These are phyloP conservation scores for Plasmodium malariae DNA, from an alignment of 169 alveolate genomes.

Conservation along the genomic window DNA sequence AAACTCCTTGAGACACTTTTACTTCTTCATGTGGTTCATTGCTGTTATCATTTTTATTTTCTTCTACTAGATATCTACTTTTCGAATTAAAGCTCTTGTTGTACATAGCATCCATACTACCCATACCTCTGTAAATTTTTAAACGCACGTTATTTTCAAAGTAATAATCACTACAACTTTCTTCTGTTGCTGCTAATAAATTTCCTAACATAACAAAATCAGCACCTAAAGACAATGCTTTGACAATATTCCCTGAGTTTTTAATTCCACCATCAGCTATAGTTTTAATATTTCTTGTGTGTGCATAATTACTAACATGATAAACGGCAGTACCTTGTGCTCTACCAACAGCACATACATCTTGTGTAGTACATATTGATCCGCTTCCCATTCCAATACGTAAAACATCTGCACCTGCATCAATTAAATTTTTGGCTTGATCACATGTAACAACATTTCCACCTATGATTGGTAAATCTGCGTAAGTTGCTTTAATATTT, in stretches of 20 bases:
- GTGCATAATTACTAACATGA: conserved; percentile 92
- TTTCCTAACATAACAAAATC: conserved; percentile 94
- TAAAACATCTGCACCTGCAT: conserved; percentile 92
- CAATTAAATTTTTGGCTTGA: conserved; percentile 90
- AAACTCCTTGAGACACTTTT: conserved; percentile 91
- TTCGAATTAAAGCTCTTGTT: conserved; percentile 70
- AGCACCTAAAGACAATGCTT: conserved; percentile 95
- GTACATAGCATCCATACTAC: conserved; percentile 90
- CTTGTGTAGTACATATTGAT: conserved; percentile 96
- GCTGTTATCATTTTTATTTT: conserved; percentile 15
- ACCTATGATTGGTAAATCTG: conserved; percentile 91
- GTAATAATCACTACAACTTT: conserved; percentile 95
- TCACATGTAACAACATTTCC: conserved; percentile 95
- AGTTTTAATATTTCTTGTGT: conserved; percentile 87
- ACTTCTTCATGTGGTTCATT: conserved; percentile 82
- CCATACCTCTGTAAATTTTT: conserved; percentile 93
- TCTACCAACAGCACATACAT: conserved; percentile 93
- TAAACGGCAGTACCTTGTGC: conserved; percentile 95
- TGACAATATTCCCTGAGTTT: conserved; percentile 94
- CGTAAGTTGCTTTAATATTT: conserved; percentile 88
- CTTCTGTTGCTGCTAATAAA: conserved; percentile 94
- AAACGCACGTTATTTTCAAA: conserved; percentile 89
- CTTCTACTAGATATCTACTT: conserved; percentile 78
- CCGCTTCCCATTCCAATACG: conserved; percentile 97
- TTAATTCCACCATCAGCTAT: conserved; percentile 97